phyloP scores from a whole-genome alignment of 371 early-diverging fungal species.

The Paramicrosporidium saccamoebae region DNA sequence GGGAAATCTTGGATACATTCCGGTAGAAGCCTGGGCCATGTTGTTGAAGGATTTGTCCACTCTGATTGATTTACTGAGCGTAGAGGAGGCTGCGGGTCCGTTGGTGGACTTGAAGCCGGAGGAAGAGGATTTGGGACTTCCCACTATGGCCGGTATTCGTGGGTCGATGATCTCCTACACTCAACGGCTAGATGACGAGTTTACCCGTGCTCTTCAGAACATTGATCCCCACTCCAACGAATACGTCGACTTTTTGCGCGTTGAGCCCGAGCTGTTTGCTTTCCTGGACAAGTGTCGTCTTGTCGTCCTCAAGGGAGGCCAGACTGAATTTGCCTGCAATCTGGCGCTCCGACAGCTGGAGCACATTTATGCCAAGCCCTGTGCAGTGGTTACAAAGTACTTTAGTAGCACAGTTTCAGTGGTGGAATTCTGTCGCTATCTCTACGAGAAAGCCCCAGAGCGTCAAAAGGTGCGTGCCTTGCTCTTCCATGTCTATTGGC shows the following conservation, averaged over 20 bases:
- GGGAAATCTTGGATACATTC: constrained; percentile 25
- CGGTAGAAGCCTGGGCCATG: constrained; percentile 37
- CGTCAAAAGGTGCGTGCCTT: constrained; percentile 73
- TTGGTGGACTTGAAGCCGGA: constrained; percentile 12
- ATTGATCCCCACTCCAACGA: constrained; percentile 86
- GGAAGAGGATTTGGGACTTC: constrained; percentile 22
- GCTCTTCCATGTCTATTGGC: constrained; percentile 82
- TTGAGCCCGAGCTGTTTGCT: constrained; percentile 52
- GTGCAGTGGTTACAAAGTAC: constrained; percentile 13
- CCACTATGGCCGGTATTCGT: constrained; percentile 12
- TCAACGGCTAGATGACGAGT: constrained; percentile 85
- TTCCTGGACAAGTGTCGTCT: no score
- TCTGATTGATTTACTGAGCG: constrained; percentile 26
- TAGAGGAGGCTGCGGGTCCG: constrained; percentile 16
- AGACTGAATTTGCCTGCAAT: no score
- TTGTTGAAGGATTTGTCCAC: constrained; percentile 26
- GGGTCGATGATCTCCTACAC: constrained; percentile 63
- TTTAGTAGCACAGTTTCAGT: no score
- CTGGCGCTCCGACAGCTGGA: constrained; percentile 67
- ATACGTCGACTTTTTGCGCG: constrained; percentile 68
- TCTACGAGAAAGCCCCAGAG: constrained; percentile 52
- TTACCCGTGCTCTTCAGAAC: constrained; percentile 63
- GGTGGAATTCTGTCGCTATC: no score
- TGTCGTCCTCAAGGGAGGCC: no score
- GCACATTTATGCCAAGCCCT: constrained; percentile 76